A percentile compares a stretch with the other conserved stretches of the same genome.
These are phyloP conservation scores for Phytophthora parvispora DNA, from an alignment of 352 stramenopile species.

Conservation along the genomic window DNA sequence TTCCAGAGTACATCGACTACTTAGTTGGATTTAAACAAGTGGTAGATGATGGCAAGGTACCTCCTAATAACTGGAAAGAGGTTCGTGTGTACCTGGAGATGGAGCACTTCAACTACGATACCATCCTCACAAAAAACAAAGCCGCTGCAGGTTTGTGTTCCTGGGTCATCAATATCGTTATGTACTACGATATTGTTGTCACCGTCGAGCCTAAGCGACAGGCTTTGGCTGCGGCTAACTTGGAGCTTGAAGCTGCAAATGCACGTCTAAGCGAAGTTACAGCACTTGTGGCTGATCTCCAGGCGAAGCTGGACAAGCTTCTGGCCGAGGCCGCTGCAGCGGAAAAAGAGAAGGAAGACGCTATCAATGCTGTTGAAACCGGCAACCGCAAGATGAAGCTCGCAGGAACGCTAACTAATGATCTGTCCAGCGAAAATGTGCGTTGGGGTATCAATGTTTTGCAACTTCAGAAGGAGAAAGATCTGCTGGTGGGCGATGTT, in stretches of 20 bases:
- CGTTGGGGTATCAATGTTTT: slow-evolving; percentile 96
- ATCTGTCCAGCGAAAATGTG: slow-evolving; percentile 97
- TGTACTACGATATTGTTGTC: slow-evolving; percentile 97
- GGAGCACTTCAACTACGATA: slow-evolving; percentile 97
- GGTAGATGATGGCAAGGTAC: slow-evolving; percentile 95
- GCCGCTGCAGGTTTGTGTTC: slow-evolving; percentile 94
- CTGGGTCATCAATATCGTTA: slow-evolving; percentile 98
- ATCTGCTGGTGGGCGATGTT: slow-evolving; percentile 95
- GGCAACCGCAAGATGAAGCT: slow-evolving; percentile 97
- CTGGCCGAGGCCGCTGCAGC: slow-evolving; percentile 91
- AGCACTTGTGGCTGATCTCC: slow-evolving; percentile 92
- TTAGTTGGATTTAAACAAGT: slow-evolving; percentile 95
- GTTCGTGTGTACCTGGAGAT: slow-evolving; percentile 94
- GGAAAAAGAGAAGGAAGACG: slow-evolving; percentile 95
- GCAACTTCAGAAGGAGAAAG: slow-evolving; percentile 93
- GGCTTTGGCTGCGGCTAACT: slow-evolving; percentile 92
- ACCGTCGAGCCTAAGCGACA: slow-evolving; percentile 96
- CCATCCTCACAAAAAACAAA: slow-evolving; percentile 96
- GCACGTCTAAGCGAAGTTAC: slow-evolving; percentile 90
- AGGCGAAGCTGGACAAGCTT: slow-evolving; percentile 95
- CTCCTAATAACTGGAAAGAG: slow-evolving; percentile 95
- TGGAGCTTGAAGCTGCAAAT: slow-evolving; percentile 94
- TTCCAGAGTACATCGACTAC: slow-evolving; percentile 97
- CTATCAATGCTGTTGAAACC: slow-evolving; percentile 92
- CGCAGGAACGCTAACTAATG: slow-evolving; percentile 95